A percentile compares a stretch with the other conserved stretches of the same genome.
phyloP scores from a whole-genome alignment of 192 early-diverging fungal genomes.

The Coemansia sp. region DNA sequence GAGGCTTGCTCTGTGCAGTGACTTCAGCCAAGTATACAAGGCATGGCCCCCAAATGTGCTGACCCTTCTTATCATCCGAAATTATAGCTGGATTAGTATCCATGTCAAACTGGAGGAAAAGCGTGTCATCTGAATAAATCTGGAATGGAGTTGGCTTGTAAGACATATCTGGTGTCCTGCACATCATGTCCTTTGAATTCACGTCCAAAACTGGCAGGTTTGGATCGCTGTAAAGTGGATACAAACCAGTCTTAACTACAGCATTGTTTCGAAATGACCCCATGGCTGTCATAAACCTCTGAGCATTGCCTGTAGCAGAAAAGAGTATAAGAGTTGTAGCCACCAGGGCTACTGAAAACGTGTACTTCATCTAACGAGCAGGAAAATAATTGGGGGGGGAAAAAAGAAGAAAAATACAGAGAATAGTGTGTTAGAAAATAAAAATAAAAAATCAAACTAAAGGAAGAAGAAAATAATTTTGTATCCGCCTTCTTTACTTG shows the following conservation, averaged over 20 bases:
- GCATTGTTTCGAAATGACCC: not conserved
- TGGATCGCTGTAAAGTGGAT: not conserved
- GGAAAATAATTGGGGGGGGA: not conserved
- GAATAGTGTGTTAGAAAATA: not conserved
- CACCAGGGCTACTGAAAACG: not conserved
- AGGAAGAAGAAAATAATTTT: no score
- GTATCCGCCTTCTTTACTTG: no score
- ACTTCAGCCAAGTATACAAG: not conserved
- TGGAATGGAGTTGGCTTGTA: not conserved
- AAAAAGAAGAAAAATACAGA: not conserved
- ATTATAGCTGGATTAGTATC: not conserved
- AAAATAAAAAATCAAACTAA: not conserved
- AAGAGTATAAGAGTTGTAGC: not conserved
- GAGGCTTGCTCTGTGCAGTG: not conserved
- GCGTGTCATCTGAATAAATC: not conserved
- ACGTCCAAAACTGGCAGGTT: not conserved
- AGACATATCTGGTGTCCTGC: not conserved
- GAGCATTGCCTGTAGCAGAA: not conserved
- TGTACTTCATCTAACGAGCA: not conserved
- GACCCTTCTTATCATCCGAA: not conserved
- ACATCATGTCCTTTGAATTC: not conserved
- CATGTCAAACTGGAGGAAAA: not conserved
- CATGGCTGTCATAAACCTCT: not conserved
- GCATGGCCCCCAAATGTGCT: slow-evolving; percentile 10
- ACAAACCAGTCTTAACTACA: not conserved